Base-by-base conservation (phyloP, 192 early-diverging fungal species). In the Irineochytrium annulatum region DNA sequence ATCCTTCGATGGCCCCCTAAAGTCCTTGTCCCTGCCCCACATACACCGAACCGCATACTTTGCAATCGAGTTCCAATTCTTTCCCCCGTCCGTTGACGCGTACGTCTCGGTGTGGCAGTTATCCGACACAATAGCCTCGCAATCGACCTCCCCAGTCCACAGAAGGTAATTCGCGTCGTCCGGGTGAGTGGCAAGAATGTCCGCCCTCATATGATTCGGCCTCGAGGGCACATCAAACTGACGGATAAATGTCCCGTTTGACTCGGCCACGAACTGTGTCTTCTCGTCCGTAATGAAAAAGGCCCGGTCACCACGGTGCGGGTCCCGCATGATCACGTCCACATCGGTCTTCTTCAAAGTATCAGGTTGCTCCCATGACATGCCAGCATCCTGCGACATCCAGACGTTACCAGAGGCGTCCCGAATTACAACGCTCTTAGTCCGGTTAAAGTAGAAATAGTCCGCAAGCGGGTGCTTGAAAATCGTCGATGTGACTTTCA, bases 131-230 rank as follows among this genome's bases (percentile, higher is more conserved):
- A n/a, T n/a, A 19, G 34, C 34, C 52, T 34, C 17, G 46, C 67
- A 69, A 26, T 62, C 67, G 24, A 41, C 45, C 14, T 51, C 46
- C 1, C 54, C 67, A 22, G 55, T 57, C 75, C 82, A 91, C 14
- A 98, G 59, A 26, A 98, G 74, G 89, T 91, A 95, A 52, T 89
- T 84, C 16, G 75, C 67, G 58, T 95, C 81, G 13, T 70, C 72
- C 0, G 91, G 86, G 62, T 93, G 92, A 6, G 52, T 20, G 8
- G 54, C 34, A 11, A 75, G 45, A 16, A 51, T 30, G 2, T 59
- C 52, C 1, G 51, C 32, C 3, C 51, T 56, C 8, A 65, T 28
- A 31, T 31, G 24, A 41, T 70, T 61, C 5, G 62, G 44, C 3
- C 20, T 34, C 17, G 35, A 22, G 1, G 72, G 72, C 1, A 59